Base-by-base conservation (phyloP, 2,329 filamentous ascomycete species). In the Aspergillus fructus region DNA sequence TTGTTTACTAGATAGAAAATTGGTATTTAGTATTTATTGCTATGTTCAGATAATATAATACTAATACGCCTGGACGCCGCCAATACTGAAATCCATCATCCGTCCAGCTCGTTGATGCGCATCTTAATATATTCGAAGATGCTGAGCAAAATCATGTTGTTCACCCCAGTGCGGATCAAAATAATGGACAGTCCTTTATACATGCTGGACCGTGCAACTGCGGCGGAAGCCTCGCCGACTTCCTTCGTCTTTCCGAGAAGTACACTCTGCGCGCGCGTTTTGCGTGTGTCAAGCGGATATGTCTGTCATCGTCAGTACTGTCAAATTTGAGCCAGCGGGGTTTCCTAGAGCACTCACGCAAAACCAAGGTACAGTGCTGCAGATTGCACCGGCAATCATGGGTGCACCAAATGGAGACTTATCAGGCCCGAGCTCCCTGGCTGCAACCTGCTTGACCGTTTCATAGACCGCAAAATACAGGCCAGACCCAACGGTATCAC, bases 101-200 rank as follows among this genome's bases (percentile, higher is more conserved):
- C 56, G 21, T 72, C 71, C 53, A 78, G 67, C 39, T 72, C 62
- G 56, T 78, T 73, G 60, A 80, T 79, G 54, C 68, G 68, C 56
- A 68, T 68, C 66, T 78, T 79, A 39, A 78, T 72, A 56, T 77
- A 77, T 64, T 80, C 78, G 50, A 78, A 79, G 19, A 77, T 69
- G 60, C 75, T 76, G 64, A 79, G 70, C 42, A 79, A 68, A 47
- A 80, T 78, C 76, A 79, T 79, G 64, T 79, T 79, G 65, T 80
- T 78, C 24, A 80, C 64, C 7, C 73, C 74, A 4, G 78, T 79
- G 17, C 78, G 76, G 27, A 78, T 61, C 39, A 80, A 69, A 40
- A 78, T 76, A 58, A 79, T 78, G 8, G 78, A 77, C n/a, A 80
- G 64, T 6, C 78, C 78, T 59, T 76, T 79, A 66, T 79, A 80